phyloP scores from a whole-genome alignment of 192 early-diverging fungal species.

The Gorgonomyces haynaldii region DNA sequence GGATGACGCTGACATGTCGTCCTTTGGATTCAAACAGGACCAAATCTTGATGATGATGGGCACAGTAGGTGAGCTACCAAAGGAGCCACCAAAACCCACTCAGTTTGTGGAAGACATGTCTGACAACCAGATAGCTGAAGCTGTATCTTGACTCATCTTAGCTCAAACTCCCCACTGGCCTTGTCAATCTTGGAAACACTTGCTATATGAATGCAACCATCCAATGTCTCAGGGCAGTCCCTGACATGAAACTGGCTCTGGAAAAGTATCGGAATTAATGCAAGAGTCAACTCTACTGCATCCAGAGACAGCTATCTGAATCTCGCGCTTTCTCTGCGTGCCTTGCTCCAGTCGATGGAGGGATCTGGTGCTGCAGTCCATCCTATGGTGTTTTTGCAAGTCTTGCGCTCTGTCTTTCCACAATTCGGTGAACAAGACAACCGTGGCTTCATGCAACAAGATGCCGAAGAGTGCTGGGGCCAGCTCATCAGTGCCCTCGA shows the following conservation, averaged over 20 bases:
- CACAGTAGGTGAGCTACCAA: constrained; percentile 84
- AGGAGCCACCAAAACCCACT: constrained; percentile 55
- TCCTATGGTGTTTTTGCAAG: constrained; percentile 69
- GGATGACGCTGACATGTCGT: constrained; percentile 67
- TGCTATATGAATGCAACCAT: constrained; percentile 72
- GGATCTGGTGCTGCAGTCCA: constrained; percentile 58
- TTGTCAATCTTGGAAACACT: constrained; percentile 88
- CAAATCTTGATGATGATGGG: constrained; percentile 74
- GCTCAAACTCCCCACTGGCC: constrained; percentile 82
- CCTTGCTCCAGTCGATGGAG: constrained; percentile 61
- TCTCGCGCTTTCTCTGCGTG: too few relatives aligned
- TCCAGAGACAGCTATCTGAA: too few relatives aligned
- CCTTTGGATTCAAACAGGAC: constrained; percentile 60
- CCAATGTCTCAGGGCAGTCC: constrained; percentile 83
- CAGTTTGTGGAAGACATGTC: constrained; percentile 91
- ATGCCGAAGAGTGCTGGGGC: constrained; percentile 97
- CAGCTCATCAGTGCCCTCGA: constrained; percentile 64
- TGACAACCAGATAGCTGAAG: constrained; percentile 70
- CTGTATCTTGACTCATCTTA: constrained; percentile 38
- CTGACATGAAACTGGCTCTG: constrained; percentile 60
- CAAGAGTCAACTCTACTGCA: constrained; percentile 50
- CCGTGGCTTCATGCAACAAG: constrained; percentile 77
- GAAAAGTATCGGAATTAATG: constrained; percentile 41
- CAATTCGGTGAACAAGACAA: constrained; percentile 75
- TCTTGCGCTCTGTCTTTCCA: constrained; percentile 68